Evolutionary conservation across 805 yeast species (phyloP), one percentile per base, ranked within the genome.

Genomic region (Komagataella populi): DNA sequence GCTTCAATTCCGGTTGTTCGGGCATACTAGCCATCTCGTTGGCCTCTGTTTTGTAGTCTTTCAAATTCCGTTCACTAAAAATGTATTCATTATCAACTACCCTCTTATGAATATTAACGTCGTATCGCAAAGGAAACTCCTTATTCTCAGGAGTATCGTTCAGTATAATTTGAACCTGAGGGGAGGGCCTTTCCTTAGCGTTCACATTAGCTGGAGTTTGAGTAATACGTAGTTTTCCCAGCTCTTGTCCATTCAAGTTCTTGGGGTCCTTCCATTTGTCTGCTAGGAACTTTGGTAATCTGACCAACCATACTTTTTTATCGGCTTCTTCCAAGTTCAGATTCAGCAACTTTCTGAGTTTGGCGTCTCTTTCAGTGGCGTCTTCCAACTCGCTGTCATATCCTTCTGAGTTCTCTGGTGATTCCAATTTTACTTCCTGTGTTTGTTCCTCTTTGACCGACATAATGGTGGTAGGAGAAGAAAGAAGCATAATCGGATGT

Each of bases 221-320:
- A 58, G 80, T 78, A 54, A 89, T 85, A 60, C 85, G 79, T 44
- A 93, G 86, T 57, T 80, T 81, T 6, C 96, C 95, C 55, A 93
- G 68, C 54, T 82, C 83, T 60, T 83, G 81, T 6, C 96, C 96
- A 50, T 78, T 74, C 49, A 84, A 66, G 47, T 70, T 69, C 22
- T 73, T 78, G 50, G 77, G 74, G 55, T 83, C 74, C 51, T 81
- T 75, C 96, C 97, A 88, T 56, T 78, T 73, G 45, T 83, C 87
- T 30, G 95, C 84, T 54, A 93, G 70, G 60, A 88, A 88, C 61
- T 87, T 81, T 1, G 99, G 98, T 60, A 93, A 70, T 58, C 93
- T 79, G 22, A 93, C 96, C 20, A 93, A 71, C 99, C 98, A 93
- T 46, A 93, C 83, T 57, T 88, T 88, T 59, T 84, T 83, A 48